Evolutionary conservation across 2,329 filamentous ascomycete species (phyloP).

Genomic region (Chrysosporium queenslandicum): DNA sequence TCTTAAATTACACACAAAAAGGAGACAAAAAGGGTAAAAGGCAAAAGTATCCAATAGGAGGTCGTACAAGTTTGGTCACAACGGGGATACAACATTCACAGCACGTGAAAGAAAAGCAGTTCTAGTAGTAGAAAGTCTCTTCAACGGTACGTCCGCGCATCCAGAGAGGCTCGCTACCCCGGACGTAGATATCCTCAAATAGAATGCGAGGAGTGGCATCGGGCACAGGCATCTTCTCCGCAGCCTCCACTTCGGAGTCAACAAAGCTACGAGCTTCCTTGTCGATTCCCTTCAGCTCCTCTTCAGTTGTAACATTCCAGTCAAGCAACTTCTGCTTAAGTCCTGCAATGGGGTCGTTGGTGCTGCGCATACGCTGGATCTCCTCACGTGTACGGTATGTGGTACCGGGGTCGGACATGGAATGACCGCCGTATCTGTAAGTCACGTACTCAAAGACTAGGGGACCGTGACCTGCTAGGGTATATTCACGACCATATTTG

Average conservation of each 20-base stretch:
- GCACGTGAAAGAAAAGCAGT: not conserved
- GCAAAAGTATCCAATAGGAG: not conserved
- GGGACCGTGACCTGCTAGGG: constrained; percentile 72
- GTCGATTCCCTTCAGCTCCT: constrained; percentile 92
- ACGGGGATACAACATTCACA: not conserved
- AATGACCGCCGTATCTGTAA: constrained; percentile 98
- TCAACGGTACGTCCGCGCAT: constrained; percentile 79
- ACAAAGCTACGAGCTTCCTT: constrained; percentile 81
- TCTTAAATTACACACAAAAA: constrained; percentile 11
- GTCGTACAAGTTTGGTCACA: constrained; percentile 5
- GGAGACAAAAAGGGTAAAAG: not conserved
- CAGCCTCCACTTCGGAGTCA: constrained; percentile 78
- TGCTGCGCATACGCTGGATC: constrained; percentile 98
- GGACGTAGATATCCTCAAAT: constrained; percentile 93
- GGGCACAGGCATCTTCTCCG: constrained; percentile 77
- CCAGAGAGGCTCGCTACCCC: constrained; percentile 76
- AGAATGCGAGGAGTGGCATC: constrained; percentile 72
- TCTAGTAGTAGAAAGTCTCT: constrained; percentile 76
- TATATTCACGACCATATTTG: constrained; percentile 84
- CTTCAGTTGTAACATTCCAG: constrained; percentile 83
- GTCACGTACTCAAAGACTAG: constrained; percentile 98
- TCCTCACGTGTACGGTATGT: constrained; percentile 99
- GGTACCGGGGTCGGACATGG: constrained; percentile 98
- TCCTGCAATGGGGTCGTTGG: constrained; percentile 94
- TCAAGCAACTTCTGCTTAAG: constrained; percentile 97